Evolutionary conservation across 1,139 yeast species (phyloP).

Genomic region (Suhomyces coccinellae): DNA sequence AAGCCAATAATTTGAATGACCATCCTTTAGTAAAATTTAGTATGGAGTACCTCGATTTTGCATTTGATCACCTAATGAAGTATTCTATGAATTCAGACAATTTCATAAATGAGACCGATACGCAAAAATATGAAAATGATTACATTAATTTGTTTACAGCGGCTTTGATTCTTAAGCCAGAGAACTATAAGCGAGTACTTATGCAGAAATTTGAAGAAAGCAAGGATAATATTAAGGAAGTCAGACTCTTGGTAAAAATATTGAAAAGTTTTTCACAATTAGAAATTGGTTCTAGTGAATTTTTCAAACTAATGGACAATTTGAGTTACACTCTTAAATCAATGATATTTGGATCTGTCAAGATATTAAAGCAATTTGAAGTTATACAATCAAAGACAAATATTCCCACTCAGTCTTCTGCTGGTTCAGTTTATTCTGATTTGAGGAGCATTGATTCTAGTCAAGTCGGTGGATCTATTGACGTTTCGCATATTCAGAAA

Average conservation of each 20-base stretch:
- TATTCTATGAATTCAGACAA: slow-evolving; percentile 7
- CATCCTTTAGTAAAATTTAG: slow-evolving; percentile 51
- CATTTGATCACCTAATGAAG: slow-evolving; percentile 27
- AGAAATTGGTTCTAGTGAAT: slow-evolving; percentile 26
- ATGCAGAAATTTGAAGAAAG: slow-evolving; percentile 27
- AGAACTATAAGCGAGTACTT: slow-evolving; percentile 30
- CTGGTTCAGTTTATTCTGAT: slow-evolving; percentile 15
- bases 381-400: slow-evolving; percentile 8
- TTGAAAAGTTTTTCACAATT: slow-evolving; percentile 38
- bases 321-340: slow-evolving; percentile 28
- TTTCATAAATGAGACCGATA: slow-evolving; percentile 9
- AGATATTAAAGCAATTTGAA: slow-evolving; percentile 29
- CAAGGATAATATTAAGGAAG: slow-evolving; percentile 32
- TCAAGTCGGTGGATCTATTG: slow-evolving; percentile 5
- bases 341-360: slow-evolving; percentile 34
- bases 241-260: slow-evolving; percentile 38
- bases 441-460: slow-evolving; percentile 12
- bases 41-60: slow-evolving; percentile 37
- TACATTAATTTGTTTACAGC: slow-evolving; percentile 44
- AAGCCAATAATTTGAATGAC: slow-evolving; percentile 19
- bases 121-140: slow-evolving; percentile 25
- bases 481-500: slow-evolving; percentile 9
- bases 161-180: slow-evolving; percentile 43
- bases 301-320: slow-evolving; percentile 24
- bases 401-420: slow-evolving; percentile 8